Evolutionary conservation across 2,329 filamentous ascomycete species (phyloP).

Genomic region (Paecilomyces niveus): DNA sequence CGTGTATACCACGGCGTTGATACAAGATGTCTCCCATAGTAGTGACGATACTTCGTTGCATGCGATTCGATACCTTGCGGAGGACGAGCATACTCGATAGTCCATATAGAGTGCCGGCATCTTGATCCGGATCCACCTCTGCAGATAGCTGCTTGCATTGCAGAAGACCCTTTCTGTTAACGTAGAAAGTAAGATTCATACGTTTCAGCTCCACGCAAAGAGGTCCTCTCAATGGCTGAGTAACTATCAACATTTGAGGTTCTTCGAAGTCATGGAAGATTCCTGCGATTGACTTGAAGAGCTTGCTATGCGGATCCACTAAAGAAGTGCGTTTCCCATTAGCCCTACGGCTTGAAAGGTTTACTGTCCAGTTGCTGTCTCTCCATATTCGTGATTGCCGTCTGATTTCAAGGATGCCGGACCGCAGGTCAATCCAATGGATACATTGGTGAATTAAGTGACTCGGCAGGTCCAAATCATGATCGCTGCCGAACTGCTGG

Average conservation of each 20-base stretch:
- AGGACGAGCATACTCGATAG: constrained; percentile 53
- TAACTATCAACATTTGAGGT: constrained; percentile 37
- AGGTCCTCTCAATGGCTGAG: constrained; percentile 28
- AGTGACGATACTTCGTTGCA: constrained; percentile 47
- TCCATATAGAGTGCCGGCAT: constrained; percentile 55
- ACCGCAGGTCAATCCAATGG: constrained; percentile 53
- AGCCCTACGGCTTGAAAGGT: constrained; percentile 20
- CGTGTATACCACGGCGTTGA: constrained; percentile 33
- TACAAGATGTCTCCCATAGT: constrained; percentile 38
- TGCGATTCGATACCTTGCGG: constrained; percentile 33
- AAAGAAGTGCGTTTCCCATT: constrained; percentile 25
- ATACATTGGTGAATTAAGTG: constrained; percentile 46
- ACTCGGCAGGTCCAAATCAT: constrained; percentile 44
- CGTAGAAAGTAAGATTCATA: constrained; percentile 48
- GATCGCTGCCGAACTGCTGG: constrained; percentile 13
- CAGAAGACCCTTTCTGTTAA: constrained; percentile 40
- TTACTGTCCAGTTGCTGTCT: constrained; percentile 35
- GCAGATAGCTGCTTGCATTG: constrained; percentile 43
- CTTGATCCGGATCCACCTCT: constrained; percentile 51
- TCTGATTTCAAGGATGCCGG: constrained; percentile 46
- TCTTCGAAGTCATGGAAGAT: constrained; percentile 49
- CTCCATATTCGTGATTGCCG: constrained; percentile 37
- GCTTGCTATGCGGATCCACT: constrained; percentile 42
- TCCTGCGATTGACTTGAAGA: constrained; percentile 32
- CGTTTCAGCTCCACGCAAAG: constrained; percentile 46